phyloP scores from a whole-genome alignment of 2,329 filamentous ascomycete species.

The Fonsecaea multimorphosa region DNA sequence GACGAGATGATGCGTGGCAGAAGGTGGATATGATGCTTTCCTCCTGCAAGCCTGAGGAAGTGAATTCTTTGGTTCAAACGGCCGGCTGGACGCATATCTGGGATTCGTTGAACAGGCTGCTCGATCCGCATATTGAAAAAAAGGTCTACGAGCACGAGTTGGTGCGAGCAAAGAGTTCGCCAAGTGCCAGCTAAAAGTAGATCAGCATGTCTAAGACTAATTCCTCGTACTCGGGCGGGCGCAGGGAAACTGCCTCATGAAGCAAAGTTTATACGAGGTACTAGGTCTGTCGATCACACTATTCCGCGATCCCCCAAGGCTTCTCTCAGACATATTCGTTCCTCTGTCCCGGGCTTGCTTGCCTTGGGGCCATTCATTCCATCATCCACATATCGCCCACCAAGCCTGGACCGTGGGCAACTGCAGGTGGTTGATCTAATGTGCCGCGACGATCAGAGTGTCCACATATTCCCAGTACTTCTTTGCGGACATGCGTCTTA shows the following conservation, averaged over 20 bases:
- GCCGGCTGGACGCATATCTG: neutral
- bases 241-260: too few relatives aligned
- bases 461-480: conserved; percentile 27
- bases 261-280: too few relatives aligned
- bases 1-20: neutral
- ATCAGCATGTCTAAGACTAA: too few relatives aligned
- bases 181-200: too few relatives aligned
- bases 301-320: neutral
- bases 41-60: too few relatives aligned
- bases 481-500: conserved; percentile 23
- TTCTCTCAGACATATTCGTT: too few relatives aligned
- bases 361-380: neutral
- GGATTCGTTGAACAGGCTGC: too few relatives aligned
- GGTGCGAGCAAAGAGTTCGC: too few relatives aligned
- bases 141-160: too few relatives aligned
- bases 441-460: conserved; percentile 17
- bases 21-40: neutral
- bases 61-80: neutral
- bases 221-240: too few relatives aligned
- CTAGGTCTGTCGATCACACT: neutral
- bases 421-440: neutral
- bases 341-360: neutral
- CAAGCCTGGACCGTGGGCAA: neutral
- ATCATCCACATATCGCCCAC: neutral
- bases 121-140: too few relatives aligned